Base-by-base conservation (phyloP, 306 rosid species). In the Quercus cerris region DNA sequence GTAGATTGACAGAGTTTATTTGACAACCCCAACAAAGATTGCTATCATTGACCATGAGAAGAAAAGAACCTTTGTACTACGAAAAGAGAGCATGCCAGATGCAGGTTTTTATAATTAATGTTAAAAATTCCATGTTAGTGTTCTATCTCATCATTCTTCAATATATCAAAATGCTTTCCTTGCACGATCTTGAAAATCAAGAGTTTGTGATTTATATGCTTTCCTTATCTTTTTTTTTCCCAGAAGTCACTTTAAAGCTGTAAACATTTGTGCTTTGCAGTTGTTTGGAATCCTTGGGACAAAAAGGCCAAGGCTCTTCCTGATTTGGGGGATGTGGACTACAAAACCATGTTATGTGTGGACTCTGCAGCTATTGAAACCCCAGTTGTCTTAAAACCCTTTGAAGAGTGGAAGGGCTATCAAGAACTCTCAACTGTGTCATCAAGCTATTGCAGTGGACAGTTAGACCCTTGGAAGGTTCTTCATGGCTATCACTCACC, bases 381-480 rank as follows among this genome's bases (percentile, higher is more conserved):
- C 38, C 84, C 94, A 54, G 74, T 89, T 44, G 71, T 80, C 56
- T 85, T 92, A 86, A 92, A 90, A 77, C 95, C 94, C 11, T 77
- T 64, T 59, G 92, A 90, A 82, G 97, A 92, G 64, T 92, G 97
- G 97, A 90, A 77, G 79, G 93, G 95, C 18, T 86, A 74, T 75
- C 97, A 92, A 68, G 97, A 92, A 41, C 80, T 92, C 20, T 90
- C 93, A 5, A 78, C 85, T 51, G 95, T 92, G 64, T 90, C 89
- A 31, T 92, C 97, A 38, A 92, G 97, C 87, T 92, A 92, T 76
- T 92, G 95, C 83, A 92, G 95, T 58, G 94, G 97, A 55, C 97
- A 92, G 76, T 75, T 92, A 82, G 97, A 92, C 78, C 97, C 97
- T 81, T 67, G 82, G 2, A 87, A 62, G 86, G 94, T 92, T 79